Base-by-base conservation (phyloP, 208 protist genomes). In the Tritrichomonas foetus region DNA sequence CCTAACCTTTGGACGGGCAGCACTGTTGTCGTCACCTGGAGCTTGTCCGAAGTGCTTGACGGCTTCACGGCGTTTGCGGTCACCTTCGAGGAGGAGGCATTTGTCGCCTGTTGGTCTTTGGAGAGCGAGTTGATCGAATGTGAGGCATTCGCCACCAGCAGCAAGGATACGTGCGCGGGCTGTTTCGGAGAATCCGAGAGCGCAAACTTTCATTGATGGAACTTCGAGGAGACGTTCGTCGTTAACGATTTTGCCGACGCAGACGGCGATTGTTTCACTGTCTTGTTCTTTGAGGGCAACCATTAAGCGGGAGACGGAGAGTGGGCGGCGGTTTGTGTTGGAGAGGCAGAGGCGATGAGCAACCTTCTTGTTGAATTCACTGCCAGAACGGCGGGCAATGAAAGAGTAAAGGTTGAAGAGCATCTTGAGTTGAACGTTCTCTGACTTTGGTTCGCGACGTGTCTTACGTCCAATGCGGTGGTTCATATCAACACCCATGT, bases 391-490 rank as follows among this genome's bases (percentile, higher is more conserved):
- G 95, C 99, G 97, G 36, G 98, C 97, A 72, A 99, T 97, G 97
- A 99, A 99, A 95, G 98, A 97, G 97, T 99, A 99, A 93, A 99
- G 97, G 96, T 99, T 99, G 95, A 99, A 98, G 78, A 99, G 97
- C 61, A 99, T 97, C 94, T 97, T 97, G 94, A 99, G 96, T 97
- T 99, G 99, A 55, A 98, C 97, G 96, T 99, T 98, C 95, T 98
- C 9, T 82, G 74, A 47, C 74, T 82, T 82, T 82, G 74, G 74
- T 20, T 47, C 41, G 27, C 5, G 9, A 33, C 74, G 47, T 36
- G n/a, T 20, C 50, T 82, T 82, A 25, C 74, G 74, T 33, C 13
- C 20, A 53, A 53, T 20, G 11, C 74, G 33, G 39, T 82, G 74
- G 50, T 53, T 20, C 30, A 82, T 20, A 50, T 82, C 74, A 82